These are phyloP conservation scores for Macroventuria anomochaeta DNA, from an alignment of 2,329 filamentous ascomycete species.

Conservation along the genomic window DNA sequence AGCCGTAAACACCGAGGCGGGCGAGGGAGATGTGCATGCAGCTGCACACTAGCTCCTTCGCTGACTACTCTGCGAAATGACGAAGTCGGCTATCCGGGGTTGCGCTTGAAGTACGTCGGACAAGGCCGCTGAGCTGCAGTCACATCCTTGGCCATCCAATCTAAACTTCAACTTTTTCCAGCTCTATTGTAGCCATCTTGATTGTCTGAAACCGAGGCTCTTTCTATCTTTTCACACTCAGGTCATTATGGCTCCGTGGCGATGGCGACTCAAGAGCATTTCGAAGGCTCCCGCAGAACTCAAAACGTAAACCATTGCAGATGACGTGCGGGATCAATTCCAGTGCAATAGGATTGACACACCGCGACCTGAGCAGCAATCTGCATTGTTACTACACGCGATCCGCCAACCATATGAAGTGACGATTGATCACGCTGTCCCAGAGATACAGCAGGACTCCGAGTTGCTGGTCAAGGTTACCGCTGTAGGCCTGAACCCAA, in stretches of 20 bases:
- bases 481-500: slow-evolving; percentile 75
- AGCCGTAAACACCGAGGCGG: slow-evolving; percentile 10
- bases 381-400: slow-evolving; percentile 59
- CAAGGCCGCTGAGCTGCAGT: background rate
- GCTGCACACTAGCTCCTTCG: slow-evolving; percentile 3
- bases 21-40: slow-evolving; percentile 4
- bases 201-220: too few species aligned
- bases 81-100: slow-evolving; percentile 7
- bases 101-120: slow-evolving; percentile 4
- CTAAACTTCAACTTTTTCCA: background rate
- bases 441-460: slow-evolving; percentile 51
- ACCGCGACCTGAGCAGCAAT: slow-evolving; percentile 46
- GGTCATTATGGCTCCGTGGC: slow-evolving; percentile 19
- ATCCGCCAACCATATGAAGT: slow-evolving; percentile 59
- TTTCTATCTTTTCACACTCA: too few species aligned
- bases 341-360: slow-evolving; percentile 12
- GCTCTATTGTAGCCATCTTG: too few species aligned
- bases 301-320: background rate
- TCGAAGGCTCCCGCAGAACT: slow-evolving; percentile 1
- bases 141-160: background rate
- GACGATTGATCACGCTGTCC: slow-evolving; percentile 55
- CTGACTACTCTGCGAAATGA: slow-evolving; percentile 6
- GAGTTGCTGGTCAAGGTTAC: slow-evolving; percentile 69
- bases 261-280: slow-evolving; percentile 26
- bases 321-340: slow-evolving; percentile 13